Base-by-base conservation (phyloP, 805 yeast genomes). In the Kluyveromyces lactis region DNA sequence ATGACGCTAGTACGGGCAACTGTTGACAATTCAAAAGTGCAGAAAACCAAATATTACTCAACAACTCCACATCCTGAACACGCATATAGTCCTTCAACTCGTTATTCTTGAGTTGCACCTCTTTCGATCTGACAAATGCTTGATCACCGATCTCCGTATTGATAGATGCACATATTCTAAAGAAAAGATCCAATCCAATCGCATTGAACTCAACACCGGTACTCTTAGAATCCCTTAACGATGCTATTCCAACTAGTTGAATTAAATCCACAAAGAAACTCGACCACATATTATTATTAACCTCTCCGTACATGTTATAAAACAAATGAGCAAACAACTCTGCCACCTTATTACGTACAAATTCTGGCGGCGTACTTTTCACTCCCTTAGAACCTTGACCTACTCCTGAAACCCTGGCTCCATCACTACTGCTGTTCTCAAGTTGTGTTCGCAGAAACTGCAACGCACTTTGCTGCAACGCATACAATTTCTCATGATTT, bases 111-210 rank as follows among this genome's bases (percentile, higher is more conserved):
- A 78, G 79, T 33, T 73, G 74, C 12, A 71, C 60, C 18, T 73
- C 74, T 48, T 76, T 76, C 9, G 81, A 75, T 51, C 95, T 75
- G 24, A 78, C 64, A 47, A 87, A 82, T 48, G 89, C 72, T 55
- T 84, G 92, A 58, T 92, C 98, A 26, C 95, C 98, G 49, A 92
- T 86, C 62, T 89, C 96, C 21, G 80, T 79, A 58, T 92, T 97
- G 44, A 92, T 77, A 23, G 82, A 75, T 31, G 78, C 60, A 43
- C 87, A 65, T 6, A 86, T 73, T 53, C 96, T 73, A 28, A 81
- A 61, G 58, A 82, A 87, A 59, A 84, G 75, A 54, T 89, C 97
- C 56, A 48, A 73, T 75, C 38, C 75, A 46, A 43, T 58, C 56
- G 52, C 68, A 57, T 51, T 67, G 54, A 42, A 61, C 45, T 39